Conservation (phyloP, 768 basidiomycete genomes). For the Thelephora ganbajun region DNA sequence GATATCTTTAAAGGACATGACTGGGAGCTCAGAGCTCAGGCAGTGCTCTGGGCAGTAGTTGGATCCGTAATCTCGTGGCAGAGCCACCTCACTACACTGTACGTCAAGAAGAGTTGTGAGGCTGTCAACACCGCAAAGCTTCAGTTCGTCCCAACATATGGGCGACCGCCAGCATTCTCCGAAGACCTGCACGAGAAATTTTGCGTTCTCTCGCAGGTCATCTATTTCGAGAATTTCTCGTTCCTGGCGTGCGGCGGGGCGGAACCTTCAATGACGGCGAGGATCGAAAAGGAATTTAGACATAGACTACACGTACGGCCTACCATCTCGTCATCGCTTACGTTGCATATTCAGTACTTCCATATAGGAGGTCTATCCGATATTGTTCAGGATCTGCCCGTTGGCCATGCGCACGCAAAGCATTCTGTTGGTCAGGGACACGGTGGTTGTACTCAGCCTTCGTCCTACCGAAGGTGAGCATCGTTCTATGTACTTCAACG, state of each 20-base stretch:
- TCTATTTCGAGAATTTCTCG: not conserved
- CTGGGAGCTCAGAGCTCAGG: not conserved
- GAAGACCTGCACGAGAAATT: not conserved
- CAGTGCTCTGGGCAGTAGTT: not conserved
- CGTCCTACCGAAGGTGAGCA: not conserved
- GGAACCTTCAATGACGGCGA: not conserved
- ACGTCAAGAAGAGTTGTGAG: not conserved
- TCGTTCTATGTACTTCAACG: not conserved
- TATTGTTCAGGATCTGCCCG: not conserved
- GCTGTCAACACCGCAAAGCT: not conserved
- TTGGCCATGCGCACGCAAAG: not conserved
- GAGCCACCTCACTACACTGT: not conserved
- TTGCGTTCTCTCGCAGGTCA: not conserved
- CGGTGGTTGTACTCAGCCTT: not conserved
- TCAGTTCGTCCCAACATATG: not conserved
- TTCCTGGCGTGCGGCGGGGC: not conserved
- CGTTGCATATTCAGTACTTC: not conserved
- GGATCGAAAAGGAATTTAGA: not conserved
- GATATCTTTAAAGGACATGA: not conserved
- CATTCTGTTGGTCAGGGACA: not conserved
- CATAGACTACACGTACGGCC: not conserved
- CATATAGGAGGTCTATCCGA: not conserved
- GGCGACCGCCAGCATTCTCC: not conserved
- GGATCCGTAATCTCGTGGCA: not conserved
- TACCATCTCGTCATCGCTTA: not conserved